Evolutionary conservation across 2,329 filamentous ascomycete species (phyloP).

Genomic region (Xylaria sp.): DNA sequence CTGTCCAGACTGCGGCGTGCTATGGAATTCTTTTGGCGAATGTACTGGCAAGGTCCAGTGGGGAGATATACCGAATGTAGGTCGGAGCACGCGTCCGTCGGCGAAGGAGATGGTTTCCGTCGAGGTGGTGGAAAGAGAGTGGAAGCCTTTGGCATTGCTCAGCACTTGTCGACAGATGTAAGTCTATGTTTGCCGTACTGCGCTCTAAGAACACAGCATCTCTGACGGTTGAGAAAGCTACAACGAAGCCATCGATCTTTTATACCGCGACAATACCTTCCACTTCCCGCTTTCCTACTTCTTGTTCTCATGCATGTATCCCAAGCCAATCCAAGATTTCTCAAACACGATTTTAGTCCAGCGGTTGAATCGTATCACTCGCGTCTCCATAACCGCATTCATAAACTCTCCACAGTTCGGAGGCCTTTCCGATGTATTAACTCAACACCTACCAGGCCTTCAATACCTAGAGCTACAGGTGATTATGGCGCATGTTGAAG

Average conservation of each 20-base stretch:
- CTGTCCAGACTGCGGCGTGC: constrained; percentile 19
- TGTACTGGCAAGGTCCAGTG: constrained; percentile 12
- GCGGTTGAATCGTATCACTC: constrained; percentile 13
- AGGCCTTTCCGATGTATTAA: constrained; percentile 6
- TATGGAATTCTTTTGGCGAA: constrained; percentile 17
- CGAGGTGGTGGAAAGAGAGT: constrained; percentile 1
- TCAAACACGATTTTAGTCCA: constrained; percentile 7
- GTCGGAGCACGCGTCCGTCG: too few species aligned
- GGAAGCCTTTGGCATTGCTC: constrained; percentile 16
- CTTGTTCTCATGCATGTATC: background rate
- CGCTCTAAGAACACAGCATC: too few species aligned
- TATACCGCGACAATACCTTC: constrained; percentile 19
- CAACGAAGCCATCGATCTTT: constrained; percentile 16
- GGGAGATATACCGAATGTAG: background rate
- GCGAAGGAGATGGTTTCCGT: too few species aligned
- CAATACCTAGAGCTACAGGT: constrained; percentile 18
- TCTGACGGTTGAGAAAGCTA: constrained; percentile 17
- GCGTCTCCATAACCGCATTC: constrained; percentile 1
- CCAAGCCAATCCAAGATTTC: constrained; percentile 16
- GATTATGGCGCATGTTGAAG: too few species aligned
- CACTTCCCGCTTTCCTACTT: background rate
- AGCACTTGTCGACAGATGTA: constrained; percentile 24
- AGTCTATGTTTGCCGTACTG: constrained; percentile 9
- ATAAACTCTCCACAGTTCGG: background rate
- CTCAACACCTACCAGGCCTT: constrained; percentile 9